Base-by-base conservation (phyloP, 2,329 filamentous ascomycete species). In the Talaromyces sp. region DNA sequence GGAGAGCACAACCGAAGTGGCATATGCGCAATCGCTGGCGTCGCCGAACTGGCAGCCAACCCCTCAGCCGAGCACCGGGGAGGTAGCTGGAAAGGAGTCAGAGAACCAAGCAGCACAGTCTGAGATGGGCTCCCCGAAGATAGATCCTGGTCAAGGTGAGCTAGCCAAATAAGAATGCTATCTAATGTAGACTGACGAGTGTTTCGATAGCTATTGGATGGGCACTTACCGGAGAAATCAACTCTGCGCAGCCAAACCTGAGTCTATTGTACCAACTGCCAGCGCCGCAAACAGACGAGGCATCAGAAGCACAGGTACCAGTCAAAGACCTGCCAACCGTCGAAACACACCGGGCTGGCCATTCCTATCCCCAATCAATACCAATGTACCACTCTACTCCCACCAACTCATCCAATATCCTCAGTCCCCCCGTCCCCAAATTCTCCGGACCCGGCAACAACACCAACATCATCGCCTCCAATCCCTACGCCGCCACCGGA, bases 201-300 rank as follows among this genome's bases (percentile, higher is more conserved):
- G 81, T 82, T 81, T 16, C 63, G 67, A 19, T 59, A 84, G 85
- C 87, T 0, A 91, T 96, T 65, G 92, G 91, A 1, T 96, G 91
- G 90, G 93, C 91, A 8, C 79, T 96, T n/a, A 92, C 92, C 0
- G 92, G 92, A 14, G 94, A 90, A 1, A 93, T 91, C 63, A 92
- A 96, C 72, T 95, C 91, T 3, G 90, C 91, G 1, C 93, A 88
- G 68, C 92, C 92, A 0, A 95, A 91, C 72, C 80, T 96, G 4
- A 93, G 92, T 0, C 84, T 94, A 64, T 86, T 96, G 73, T 96
- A 92, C 73, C 88, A 91, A 66, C 88, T 85, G 70, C 75, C 83
- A 64, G 78, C 80, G 24, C 64, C 71, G 1, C 74, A 73, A 13
- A n/a, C 57, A 2, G 48, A 41, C 7, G 59, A 68, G 3, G 70